phyloP scores from a whole-genome alignment of 2,329 filamentous ascomycete species.

The Dactylellina leptospora region DNA sequence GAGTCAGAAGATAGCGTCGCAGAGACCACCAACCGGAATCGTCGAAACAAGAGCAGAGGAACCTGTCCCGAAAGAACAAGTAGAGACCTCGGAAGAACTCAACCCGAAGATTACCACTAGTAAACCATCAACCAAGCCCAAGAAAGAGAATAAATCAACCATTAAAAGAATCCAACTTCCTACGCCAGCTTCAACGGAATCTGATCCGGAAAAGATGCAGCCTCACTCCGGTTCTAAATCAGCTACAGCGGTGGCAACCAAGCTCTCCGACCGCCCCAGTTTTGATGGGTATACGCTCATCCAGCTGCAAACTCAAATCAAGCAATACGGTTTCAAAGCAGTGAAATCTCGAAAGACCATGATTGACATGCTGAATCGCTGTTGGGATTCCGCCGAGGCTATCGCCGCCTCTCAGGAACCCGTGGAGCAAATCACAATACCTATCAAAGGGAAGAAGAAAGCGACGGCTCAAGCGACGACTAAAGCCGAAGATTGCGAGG shows the following conservation, averaged over 20 bases:
- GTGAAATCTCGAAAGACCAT: conserved; percentile 49
- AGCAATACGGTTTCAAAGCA: conserved; percentile 47
- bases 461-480: not conserved
- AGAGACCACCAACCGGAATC: not conserved
- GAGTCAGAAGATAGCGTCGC: conserved; percentile 20
- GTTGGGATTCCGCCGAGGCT: conserved; percentile 42
- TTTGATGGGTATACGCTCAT: conserved; percentile 46
- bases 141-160: not conserved
- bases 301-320: conserved; percentile 39
- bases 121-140: not conserved
- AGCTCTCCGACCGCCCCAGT: conserved; percentile 23
- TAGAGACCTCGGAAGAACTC: too few relatives aligned
- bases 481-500: conserved; percentile 12
- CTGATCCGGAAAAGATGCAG: not conserved
- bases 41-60: not conserved
- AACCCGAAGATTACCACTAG: not conserved
- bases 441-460: not conserved
- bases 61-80: not conserved
- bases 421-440: not conserved
- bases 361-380: conserved; percentile 43
- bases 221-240: not conserved
- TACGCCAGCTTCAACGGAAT: conserved; percentile 1
- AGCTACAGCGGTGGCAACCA: not conserved
- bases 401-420: conserved; percentile 10
- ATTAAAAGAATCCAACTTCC: conserved; percentile 14